Evolutionary conservation across 306 rosid genomes (phyloP).

Genomic region (Vicia faba): DNA sequence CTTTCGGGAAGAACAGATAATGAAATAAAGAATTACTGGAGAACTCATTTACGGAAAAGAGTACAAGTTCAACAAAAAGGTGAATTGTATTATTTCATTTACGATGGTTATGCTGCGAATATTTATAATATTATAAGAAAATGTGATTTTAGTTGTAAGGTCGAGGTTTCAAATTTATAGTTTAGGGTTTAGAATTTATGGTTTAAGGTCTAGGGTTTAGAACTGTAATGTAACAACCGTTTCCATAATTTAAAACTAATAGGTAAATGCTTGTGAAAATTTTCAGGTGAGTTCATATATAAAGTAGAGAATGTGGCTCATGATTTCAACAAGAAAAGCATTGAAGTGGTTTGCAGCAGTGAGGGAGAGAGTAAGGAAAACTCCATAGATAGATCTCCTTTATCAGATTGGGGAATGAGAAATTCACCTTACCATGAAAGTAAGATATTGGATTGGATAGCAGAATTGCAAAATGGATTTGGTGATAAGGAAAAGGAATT

Average conservation of each 20-base stretch:
- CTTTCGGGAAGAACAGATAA: constrained; percentile 77
- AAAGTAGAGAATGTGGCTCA: constrained; percentile 24
- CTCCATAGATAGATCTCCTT: constrained; percentile 30
- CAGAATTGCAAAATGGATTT: constrained; percentile 44
- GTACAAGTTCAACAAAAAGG: constrained; percentile 47
- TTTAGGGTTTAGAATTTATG: too few relatives aligned
- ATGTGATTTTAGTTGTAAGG: background rate
- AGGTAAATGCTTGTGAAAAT: background rate
- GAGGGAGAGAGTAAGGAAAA: constrained; percentile 36
- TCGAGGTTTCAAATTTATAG: too few relatives aligned
- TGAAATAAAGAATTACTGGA: constrained; percentile 77
- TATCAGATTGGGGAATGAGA: constrained; percentile 41
- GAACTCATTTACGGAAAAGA: constrained; percentile 54
- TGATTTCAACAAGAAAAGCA: constrained; percentile 30
- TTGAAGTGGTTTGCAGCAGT: constrained; percentile 20
- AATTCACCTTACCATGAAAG: constrained; percentile 56
- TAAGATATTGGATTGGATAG: constrained; percentile 58
- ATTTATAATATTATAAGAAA: too few relatives aligned
- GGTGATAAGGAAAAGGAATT: constrained; percentile 35
- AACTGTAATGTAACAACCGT: too few relatives aligned
- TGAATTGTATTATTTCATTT: background rate
- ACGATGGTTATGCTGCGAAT: too few relatives aligned
- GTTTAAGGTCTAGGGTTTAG: too few relatives aligned
- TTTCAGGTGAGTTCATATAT: constrained; percentile 36
- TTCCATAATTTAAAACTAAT: background rate